A percentile compares a stretch with the other conserved stretches of the same genome.
Evolutionary conservation across 2,329 filamentous ascomycete genomes (phyloP).

Genomic region (Penicillium sp.): DNA sequence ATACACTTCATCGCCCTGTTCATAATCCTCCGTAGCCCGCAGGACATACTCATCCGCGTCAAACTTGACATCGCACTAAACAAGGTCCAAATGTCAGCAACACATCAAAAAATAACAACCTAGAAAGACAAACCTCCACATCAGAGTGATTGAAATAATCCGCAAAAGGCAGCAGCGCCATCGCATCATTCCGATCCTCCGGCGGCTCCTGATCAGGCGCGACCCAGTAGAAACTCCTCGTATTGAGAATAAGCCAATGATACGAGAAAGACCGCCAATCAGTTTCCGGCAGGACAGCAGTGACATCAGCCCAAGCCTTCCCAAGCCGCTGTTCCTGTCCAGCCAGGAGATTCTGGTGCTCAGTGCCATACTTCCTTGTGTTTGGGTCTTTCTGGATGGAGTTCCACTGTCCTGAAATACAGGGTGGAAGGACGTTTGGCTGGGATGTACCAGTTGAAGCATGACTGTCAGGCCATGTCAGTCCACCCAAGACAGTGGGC

Average conservation of each 20-base stretch:
- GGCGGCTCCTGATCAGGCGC: slow-evolving; percentile 36
- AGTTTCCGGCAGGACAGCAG: slow-evolving; percentile 41
- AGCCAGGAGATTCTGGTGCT: slow-evolving; percentile 34
- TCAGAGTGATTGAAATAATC: slow-evolving; percentile 47
- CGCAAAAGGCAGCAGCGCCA: slow-evolving; percentile 44
- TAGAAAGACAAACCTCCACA: slow-evolving; percentile 31
- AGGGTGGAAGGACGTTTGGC: slow-evolving; percentile 30
- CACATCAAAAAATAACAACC: not conserved
- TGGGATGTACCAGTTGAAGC: not conserved
- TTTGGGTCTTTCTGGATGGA: slow-evolving; percentile 19
- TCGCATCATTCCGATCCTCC: slow-evolving; percentile 42
- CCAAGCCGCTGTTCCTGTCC: slow-evolving; percentile 53
- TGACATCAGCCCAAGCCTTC: slow-evolving; percentile 48
- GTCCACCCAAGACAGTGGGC: slow-evolving; percentile 39
- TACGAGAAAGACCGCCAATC: slow-evolving; percentile 48
- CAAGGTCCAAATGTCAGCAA: not conserved
- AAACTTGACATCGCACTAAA: slow-evolving; percentile 39
- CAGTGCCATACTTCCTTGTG: slow-evolving; percentile 28
- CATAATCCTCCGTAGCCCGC: slow-evolving; percentile 32
- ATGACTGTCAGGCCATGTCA: slow-evolving; percentile 30
- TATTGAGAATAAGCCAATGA: slow-evolving; percentile 58
- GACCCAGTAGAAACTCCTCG: slow-evolving; percentile 56
- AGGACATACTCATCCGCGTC: slow-evolving; percentile 35
- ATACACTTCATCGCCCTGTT: slow-evolving; percentile 40
- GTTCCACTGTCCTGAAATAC: slow-evolving; percentile 37